Evolutionary conservation across 768 basidiomycete genomes (phyloP), one percentile per base, ranked within the genome.

Genomic region (Candolleomyces efflorescens): DNA sequence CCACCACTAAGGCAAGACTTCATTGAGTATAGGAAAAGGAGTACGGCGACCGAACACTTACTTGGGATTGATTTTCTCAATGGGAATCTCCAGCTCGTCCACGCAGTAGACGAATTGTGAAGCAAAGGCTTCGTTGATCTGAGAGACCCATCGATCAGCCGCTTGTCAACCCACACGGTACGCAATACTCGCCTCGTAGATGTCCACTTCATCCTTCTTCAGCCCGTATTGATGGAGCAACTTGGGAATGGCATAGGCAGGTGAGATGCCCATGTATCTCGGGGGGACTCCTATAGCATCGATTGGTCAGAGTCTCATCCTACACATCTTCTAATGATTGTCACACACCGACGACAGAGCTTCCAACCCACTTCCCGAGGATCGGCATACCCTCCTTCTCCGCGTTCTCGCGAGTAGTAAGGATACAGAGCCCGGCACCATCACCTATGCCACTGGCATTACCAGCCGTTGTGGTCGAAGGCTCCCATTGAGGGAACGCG

Each of bases 91-190:
- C 23, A 95, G 79, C 65, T 92, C 77, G 65, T 95, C 89, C 7
- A 95, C 85, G 53, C 91, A 94, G 72, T 94, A 89, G n/a, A 90
- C 91, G 59, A 92, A 95, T 67, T 96, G 94, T 1, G 91, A 94
- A 0, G 92, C 93, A 60, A 95, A 96, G 0, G 94, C 94, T 71
- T 94, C 90, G 56, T 93, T 92, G 61, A 91, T 89, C 90, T 92
- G 60, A 11, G 7, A 32, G 32, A 5, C 5, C 58, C 26, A 53
- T 22, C 18, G 44, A 54, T 54, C 20, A 55, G 54, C 51, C 44
- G 24, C 32, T 23, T 5, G 15, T 36, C 43, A 20, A 52, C 12
- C 9, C 20, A 17, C 3, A 17, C 17, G 18, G 24, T 3, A 7
- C 13, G 17, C 7, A 37, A 17, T n/a, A 36, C 69, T 48, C 55